A percentile compares a stretch with the other conserved stretches of the same genome.
phyloP scores from a whole-genome alignment of 164 flowering plant species.

The Protea cynaroides region DNA sequence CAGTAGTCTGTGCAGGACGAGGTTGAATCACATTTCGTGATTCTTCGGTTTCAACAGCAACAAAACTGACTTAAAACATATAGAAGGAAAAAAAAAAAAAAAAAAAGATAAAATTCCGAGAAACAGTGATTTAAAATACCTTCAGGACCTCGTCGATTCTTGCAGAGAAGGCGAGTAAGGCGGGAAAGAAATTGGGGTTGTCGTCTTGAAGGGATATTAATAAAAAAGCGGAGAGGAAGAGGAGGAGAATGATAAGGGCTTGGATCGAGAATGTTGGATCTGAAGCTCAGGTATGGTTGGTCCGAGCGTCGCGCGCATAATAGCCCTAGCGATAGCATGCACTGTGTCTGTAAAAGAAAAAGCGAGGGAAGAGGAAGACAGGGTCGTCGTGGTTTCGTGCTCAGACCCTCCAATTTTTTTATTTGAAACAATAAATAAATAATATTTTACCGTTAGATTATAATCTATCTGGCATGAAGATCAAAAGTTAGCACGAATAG shows the following conservation, averaged over 20 bases:
- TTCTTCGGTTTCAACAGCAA: too few relatives aligned
- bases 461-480: too few relatives aligned
- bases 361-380: background rate
- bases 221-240: background rate
- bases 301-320: constrained; percentile 11
- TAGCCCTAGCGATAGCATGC: constrained; percentile 20
- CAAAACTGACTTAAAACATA: background rate
- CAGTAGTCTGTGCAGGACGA: too few relatives aligned
- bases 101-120: background rate
- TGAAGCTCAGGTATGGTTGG: constrained; percentile 1
- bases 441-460: too few relatives aligned
- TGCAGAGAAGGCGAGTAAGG: constrained; percentile 5
- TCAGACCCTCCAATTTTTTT: background rate
- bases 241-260: background rate
- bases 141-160: background rate
- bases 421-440: too few relatives aligned
- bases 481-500: too few relatives aligned
- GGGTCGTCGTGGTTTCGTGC: background rate
- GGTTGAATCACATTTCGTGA: too few relatives aligned
- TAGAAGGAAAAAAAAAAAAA: background rate
- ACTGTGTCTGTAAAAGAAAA: background rate
- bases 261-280: constrained; percentile 16
- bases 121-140: background rate
- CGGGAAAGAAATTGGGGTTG: constrained; percentile 2
- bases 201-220: background rate